Conservation (phyloP, 1,284 basidiomycete species). For the Fistulina hepatica region DNA sequence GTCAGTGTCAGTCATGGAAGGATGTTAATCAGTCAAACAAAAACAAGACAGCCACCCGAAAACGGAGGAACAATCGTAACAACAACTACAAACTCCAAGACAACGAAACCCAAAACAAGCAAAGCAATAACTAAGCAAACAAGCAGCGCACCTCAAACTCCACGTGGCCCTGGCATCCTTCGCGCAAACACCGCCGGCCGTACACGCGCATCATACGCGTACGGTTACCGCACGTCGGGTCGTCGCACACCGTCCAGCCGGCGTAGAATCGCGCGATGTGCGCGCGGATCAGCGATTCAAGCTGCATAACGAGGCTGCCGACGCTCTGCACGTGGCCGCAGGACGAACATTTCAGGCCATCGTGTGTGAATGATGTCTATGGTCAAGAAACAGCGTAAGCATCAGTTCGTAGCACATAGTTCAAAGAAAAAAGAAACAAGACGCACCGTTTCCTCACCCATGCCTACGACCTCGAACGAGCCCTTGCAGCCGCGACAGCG, state of each 20-base stretch:
- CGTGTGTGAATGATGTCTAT: conserved; percentile 33
- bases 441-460: conserved; percentile 55
- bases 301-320: conserved; percentile 69
- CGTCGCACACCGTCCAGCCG: conserved; percentile 82
- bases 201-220: conserved; percentile 93
- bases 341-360: conserved; percentile 46
- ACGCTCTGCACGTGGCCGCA: conserved; percentile 48
- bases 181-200: conserved; percentile 66
- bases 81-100: neutral
- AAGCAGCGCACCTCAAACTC: conserved; percentile 56
- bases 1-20: neutral
- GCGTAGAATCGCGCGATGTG: conserved; percentile 82
- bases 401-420: conserved; percentile 1
- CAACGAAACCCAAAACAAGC: neutral
- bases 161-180: conserved; percentile 59
- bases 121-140: neutral
- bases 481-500: conserved; percentile 67
- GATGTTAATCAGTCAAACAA: conserved; percentile 3
- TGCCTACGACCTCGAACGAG: conserved; percentile 51
- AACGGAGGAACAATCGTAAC: no score
- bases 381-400: neutral
- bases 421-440: neutral
- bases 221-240: conserved; percentile 70
- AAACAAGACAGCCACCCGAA: neutral
- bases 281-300: conserved; percentile 76